phyloP scores from a whole-genome alignment of 2,329 filamentous ascomycete genomes.

The Aureobasidium sp. region DNA sequence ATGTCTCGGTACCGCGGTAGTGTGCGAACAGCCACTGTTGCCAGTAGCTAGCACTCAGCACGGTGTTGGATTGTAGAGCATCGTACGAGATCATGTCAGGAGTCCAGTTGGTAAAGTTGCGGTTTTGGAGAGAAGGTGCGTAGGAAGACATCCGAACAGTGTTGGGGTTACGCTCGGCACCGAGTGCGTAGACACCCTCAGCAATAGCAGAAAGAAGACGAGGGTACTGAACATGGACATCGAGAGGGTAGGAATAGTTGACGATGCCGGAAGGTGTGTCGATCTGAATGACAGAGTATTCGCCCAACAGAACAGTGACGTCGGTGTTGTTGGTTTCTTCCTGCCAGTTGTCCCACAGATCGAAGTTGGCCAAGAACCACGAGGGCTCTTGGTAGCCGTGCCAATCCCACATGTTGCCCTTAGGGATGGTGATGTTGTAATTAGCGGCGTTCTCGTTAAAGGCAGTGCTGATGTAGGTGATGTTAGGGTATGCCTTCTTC shows the following conservation, averaged over 20 bases:
- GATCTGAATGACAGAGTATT: slow-evolving; percentile 22
- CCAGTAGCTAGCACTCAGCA: slow-evolving; percentile 24
- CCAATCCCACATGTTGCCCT: slow-evolving; percentile 29
- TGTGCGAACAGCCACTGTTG: slow-evolving; percentile 23
- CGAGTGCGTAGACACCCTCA: slow-evolving; percentile 23
- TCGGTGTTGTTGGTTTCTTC: slow-evolving; percentile 16
- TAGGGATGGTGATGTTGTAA: slow-evolving; percentile 29
- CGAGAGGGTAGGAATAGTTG: slow-evolving; percentile 17
- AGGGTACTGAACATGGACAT: slow-evolving; percentile 21
- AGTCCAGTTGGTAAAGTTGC: slow-evolving; percentile 26
- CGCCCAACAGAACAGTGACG: slow-evolving; percentile 18
- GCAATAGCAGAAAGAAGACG: slow-evolving; percentile 22
- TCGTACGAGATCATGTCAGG: slow-evolving; percentile 26
- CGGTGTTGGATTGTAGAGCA: slow-evolving; percentile 22
- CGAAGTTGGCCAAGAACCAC: slow-evolving; percentile 33
- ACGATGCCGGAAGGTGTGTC: slow-evolving; percentile 21
- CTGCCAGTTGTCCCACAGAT: slow-evolving; percentile 34
- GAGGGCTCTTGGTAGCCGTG: slow-evolving; percentile 34
- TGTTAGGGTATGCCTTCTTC: slow-evolving; percentile 44
- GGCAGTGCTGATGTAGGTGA: slow-evolving; percentile 39
- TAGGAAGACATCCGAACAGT: slow-evolving; percentile 22
- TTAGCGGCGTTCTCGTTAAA: slow-evolving; percentile 19
- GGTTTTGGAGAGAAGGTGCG: slow-evolving; percentile 24
- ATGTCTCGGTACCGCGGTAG: slow-evolving; percentile 21
- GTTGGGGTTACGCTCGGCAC: slow-evolving; percentile 23